A percentile compares a stretch with the other conserved stretches of the same genome.
Conservation (phyloP, 495 filamentous ascomycete species). For the Darksidea phi region DNA sequence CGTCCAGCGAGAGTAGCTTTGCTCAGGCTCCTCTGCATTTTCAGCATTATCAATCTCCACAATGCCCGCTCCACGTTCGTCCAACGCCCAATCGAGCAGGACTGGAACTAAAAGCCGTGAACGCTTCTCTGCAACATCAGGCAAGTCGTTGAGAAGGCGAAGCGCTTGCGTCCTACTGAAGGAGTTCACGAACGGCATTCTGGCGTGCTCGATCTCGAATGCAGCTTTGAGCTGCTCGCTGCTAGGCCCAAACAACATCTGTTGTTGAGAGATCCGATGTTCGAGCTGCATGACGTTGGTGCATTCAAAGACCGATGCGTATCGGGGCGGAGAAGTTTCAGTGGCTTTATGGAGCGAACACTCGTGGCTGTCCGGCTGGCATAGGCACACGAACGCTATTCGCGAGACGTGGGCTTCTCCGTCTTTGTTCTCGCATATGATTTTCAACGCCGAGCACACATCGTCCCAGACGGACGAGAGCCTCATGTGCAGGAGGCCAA, state of each 20-base stretch:
- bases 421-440: slow-evolving; percentile 64
- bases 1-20: slow-evolving; percentile 44
- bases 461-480: slow-evolving; percentile 84
- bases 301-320: slow-evolving; percentile 72
- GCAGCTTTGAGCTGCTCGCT: slow-evolving; percentile 49
- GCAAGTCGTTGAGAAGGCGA: slow-evolving; percentile 69
- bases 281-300: slow-evolving; percentile 65
- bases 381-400: slow-evolving; percentile 78
- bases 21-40: not conserved
- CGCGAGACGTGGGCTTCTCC: slow-evolving; percentile 73
- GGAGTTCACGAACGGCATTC: slow-evolving; percentile 31
- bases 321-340: not conserved
- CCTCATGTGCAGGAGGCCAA: slow-evolving; percentile 83
- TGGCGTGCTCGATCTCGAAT: slow-evolving; percentile 51
- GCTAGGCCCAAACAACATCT: slow-evolving; percentile 45
- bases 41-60: slow-evolving; percentile 34
- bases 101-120: slow-evolving; percentile 82
- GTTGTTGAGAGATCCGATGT: slow-evolving; percentile 45
- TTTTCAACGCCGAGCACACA: slow-evolving; percentile 67
- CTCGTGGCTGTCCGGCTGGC: slow-evolving; percentile 44
- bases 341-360: not conserved
- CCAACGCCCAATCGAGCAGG: slow-evolving; percentile 70
- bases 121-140: slow-evolving; percentile 75
- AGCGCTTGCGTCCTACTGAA: slow-evolving; percentile 67
- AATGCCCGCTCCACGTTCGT: slow-evolving; percentile 41